Evolutionary conservation across 1,284 basidiomycete genomes (phyloP).

Genomic region (Trichosporon sp.): DNA sequence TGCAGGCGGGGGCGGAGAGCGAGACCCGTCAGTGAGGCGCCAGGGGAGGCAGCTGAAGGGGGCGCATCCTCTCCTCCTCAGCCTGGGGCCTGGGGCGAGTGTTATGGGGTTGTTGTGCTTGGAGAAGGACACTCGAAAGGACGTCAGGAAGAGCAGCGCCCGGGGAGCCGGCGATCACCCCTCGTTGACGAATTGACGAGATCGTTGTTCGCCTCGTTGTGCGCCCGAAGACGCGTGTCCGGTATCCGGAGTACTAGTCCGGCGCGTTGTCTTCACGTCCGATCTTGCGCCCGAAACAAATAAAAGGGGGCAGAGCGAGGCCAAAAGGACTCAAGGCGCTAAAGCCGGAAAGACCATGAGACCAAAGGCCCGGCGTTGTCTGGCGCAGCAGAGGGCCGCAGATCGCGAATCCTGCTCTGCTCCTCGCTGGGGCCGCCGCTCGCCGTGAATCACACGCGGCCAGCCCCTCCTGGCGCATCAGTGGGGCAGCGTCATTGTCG

Average conservation of each 20-base stretch:
- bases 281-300: neutral
- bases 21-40: neutral
- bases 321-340: neutral
- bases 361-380: too few relatives aligned
- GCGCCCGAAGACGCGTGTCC: too few relatives aligned
- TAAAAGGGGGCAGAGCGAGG: neutral
- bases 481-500: neutral
- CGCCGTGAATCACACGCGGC: neutral
- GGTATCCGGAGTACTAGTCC: neutral
- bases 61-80: neutral
- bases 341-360: neutral
- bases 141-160: neutral
- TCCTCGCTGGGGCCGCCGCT: neutral
- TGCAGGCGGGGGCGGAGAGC: neutral
- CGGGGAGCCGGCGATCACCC: neutral
- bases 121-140: neutral
- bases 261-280: neutral
- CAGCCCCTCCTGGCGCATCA: neutral
- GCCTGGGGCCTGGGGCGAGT: too few relatives aligned
- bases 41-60: neutral
- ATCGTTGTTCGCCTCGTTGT: neutral
- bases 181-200: neutral
- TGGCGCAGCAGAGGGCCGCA: too few relatives aligned
- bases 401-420: neutral
- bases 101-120: neutral